Conservation (phyloP, 208 protist species). For the Herpetomonas muscarum region DNA sequence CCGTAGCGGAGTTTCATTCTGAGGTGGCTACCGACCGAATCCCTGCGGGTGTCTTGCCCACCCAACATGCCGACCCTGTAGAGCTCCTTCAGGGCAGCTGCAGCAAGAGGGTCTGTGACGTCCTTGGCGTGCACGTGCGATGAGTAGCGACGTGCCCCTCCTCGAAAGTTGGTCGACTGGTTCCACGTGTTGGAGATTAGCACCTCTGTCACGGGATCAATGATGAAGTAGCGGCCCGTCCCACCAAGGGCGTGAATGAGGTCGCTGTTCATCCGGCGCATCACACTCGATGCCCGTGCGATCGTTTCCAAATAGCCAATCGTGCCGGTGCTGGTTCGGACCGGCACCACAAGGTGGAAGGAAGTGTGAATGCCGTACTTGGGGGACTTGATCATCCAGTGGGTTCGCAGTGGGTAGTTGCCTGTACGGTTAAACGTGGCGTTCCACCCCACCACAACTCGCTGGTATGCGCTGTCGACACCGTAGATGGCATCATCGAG, state of each 20-base stretch:
- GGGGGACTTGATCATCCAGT: too few species aligned
- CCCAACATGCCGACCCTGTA: neutral
- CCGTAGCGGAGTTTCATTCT: neutral
- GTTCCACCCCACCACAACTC: too few species aligned
- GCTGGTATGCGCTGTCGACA: too few species aligned
- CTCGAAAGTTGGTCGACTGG: slow-evolving; percentile 4
- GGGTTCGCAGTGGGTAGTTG: too few species aligned
- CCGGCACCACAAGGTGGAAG: slow-evolving; percentile 11
- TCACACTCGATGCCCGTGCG: slow-evolving; percentile 11
- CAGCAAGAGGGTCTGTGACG: slow-evolving; percentile 16
- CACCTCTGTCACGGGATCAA: slow-evolving; percentile 16
- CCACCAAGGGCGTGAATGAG: slow-evolving; percentile 25
- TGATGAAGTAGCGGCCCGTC: slow-evolving; percentile 33
- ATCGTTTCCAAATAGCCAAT: slow-evolving; percentile 12
- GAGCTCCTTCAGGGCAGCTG: slow-evolving; percentile 2
- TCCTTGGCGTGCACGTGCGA: neutral
- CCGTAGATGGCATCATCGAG: neutral
- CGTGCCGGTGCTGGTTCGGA: neutral
- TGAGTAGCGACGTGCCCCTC: neutral
- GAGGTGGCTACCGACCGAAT: neutral
- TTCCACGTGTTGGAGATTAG: slow-evolving; percentile 44
- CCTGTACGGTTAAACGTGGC: too few species aligned
- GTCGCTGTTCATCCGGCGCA: slow-evolving; percentile 7
- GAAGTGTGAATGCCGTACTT: neutral
- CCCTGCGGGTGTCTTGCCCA: neutral